Evolutionary conservation across 2,329 filamentous ascomycete species (phyloP), one percentile per base, ranked within the genome.

Genomic region (Ilyonectria mors-panacis): DNA sequence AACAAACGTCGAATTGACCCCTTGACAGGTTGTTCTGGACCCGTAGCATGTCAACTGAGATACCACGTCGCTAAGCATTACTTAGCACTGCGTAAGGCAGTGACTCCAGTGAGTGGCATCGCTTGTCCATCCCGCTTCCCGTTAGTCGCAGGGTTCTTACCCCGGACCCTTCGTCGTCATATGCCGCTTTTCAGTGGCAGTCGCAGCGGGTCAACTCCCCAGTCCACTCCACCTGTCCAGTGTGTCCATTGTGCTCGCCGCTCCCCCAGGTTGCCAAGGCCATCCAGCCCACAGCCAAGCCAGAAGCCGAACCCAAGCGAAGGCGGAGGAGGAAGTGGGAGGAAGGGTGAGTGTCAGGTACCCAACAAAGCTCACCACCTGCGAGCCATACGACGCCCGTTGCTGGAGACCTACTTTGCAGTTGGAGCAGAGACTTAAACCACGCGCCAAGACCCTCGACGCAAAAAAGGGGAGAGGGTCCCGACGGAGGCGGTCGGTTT

Each of bases 201-300:
- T 33, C 26, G 17, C n/a, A 17, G 47, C 47, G 47, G 47, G 47
- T 33, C 47, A 33, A 12, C 47, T 30, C 47, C 23, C 23, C 17
- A 28, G 30, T n/a, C 7, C 21, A 30, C 65, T 26, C 47, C 66
- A 56, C 42, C 35, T 19, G 42, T 44, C 50, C 33, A 21, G 23
- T 17, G 47, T 19, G 42, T 44, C 50, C 33, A 21, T 17, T 17
- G 47, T 21, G n/a, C 19, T 63, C 42, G 23, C 42, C 19, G 56
- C 35, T 55, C 55, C 37, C 58, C 67, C 59, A 30, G 55, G 59
- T 65, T 62, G 56, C 68, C 59, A 70, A 70, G 66, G 42, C 48
- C 28, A 44, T 26, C 23, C 13, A 26, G 23, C 15, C 10, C n/a
- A 21, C 64, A 39, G 33, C 45, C 45, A 48, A 28, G 45, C 45